These are phyloP conservation scores for Cladophialophora carrionii DNA, from an alignment of 2,329 filamentous ascomycete genomes.

Conservation along the genomic window DNA sequence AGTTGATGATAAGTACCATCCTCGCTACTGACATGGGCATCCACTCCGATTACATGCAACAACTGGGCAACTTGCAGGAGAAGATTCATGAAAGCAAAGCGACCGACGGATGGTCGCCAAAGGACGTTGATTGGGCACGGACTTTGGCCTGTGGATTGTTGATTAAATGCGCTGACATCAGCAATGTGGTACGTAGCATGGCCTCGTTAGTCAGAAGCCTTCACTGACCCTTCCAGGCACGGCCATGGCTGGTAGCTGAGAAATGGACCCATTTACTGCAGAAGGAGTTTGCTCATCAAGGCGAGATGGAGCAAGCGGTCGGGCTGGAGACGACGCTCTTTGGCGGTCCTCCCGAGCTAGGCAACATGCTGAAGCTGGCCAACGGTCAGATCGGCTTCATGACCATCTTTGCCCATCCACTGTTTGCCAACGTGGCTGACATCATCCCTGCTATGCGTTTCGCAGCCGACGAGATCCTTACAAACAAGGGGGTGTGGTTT, in stretches of 20 bases:
- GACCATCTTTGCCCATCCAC: constrained; percentile 89
- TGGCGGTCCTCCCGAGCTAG: constrained; percentile 74
- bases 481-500: constrained; percentile 76
- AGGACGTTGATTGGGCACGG: constrained; percentile 74
- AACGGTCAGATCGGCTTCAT: constrained; percentile 94
- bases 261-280: constrained; percentile 94
- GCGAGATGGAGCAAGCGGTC: constrained; percentile 85
- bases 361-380: constrained; percentile 79
- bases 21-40: constrained; percentile 96
- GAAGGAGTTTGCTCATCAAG: constrained; percentile 91
- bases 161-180: constrained; percentile 98
- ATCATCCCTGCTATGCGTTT: constrained; percentile 84
- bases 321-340: constrained; percentile 87
- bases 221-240: constrained; percentile 61
- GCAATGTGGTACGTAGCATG: constrained; percentile 80
- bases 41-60: constrained; percentile 96
- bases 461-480: constrained; percentile 77
- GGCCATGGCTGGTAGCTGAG: constrained; percentile 78
- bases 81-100: constrained; percentile 70
- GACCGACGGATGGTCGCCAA: constrained; percentile 73
- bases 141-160: constrained; percentile 84
- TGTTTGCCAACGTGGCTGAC: constrained; percentile 86
- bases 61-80: constrained; percentile 76
- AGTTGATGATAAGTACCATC: constrained; percentile 95
- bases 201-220: neutral